Percentiles rank a stretch among this genome's conserved stretches.
phyloP scores from a whole-genome alignment of 2,329 filamentous ascomycete genomes.

The Fusarium longipes region DNA sequence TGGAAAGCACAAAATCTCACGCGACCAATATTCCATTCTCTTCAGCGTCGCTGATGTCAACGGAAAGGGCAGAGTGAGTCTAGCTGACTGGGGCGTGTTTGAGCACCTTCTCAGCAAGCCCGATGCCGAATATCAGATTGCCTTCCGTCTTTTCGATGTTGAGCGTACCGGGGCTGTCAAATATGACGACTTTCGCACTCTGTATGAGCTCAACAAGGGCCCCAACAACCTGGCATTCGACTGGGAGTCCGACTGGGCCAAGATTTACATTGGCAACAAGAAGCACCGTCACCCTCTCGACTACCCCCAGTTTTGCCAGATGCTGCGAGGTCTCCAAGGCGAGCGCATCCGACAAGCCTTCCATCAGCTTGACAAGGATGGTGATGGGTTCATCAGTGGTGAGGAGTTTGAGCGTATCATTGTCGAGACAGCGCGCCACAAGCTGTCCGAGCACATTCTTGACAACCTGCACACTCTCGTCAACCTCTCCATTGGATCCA shows the following conservation, averaged over 20 bases:
- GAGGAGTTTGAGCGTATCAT: slow-evolving; percentile 98
- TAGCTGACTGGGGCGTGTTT: slow-evolving; percentile 92
- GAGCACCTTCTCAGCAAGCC: slow-evolving; percentile 94
- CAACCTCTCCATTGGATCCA: slow-evolving; percentile 91
- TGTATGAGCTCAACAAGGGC: slow-evolving; percentile 92
- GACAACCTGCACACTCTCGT: slow-evolving; percentile 92
- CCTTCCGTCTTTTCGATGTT: slow-evolving; percentile 94
- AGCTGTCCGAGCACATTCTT: slow-evolving; percentile 95
- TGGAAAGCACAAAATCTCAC: slow-evolving; percentile 92
- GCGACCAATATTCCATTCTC: slow-evolving; percentile 93
- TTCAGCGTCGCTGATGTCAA: slow-evolving; percentile 90
- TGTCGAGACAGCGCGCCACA: slow-evolving; percentile 89
- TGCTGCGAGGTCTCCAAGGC: slow-evolving; percentile 94
- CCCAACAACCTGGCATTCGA: slow-evolving; percentile 89
- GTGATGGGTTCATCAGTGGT: slow-evolving; percentile 93
- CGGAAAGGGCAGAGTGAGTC: slow-evolving; percentile 75
- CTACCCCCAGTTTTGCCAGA: slow-evolving; percentile 97
- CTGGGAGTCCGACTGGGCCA: slow-evolving; percentile 97
- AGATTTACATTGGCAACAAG: slow-evolving; percentile 90
- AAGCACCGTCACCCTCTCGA: slow-evolving; percentile 91
- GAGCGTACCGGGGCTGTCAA: slow-evolving; percentile 86
- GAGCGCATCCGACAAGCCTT: slow-evolving; percentile 97
- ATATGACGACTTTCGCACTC: slow-evolving; percentile 85
- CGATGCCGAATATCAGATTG: slow-evolving; percentile 98
- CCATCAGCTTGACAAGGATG: slow-evolving; percentile 88